Conservation (phyloP, 148 eudicot species). For the Fagopyrum esculentum region DNA sequence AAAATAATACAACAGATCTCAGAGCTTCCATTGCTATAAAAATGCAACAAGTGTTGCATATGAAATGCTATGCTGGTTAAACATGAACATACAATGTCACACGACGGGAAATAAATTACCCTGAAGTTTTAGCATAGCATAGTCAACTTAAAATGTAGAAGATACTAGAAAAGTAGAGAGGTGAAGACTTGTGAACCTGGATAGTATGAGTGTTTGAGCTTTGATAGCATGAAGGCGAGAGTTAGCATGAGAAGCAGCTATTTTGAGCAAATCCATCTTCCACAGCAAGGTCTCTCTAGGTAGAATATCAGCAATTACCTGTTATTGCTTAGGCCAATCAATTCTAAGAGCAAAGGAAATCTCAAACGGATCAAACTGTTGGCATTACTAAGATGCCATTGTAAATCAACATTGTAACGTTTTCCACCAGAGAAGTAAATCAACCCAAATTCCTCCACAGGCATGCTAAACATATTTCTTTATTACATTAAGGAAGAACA, state of each 20-base stretch:
- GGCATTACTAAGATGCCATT: not conserved
- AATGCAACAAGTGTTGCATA: constrained; percentile 6
- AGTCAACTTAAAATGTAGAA: not conserved
- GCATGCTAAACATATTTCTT: not conserved
- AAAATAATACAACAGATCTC: not conserved
- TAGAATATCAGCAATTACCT: constrained; percentile 49
- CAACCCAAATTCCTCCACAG: not conserved
- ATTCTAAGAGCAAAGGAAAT: not conserved
- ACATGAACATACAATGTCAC: not conserved
- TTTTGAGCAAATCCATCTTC: constrained; percentile 66
- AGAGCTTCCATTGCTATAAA: not conserved
- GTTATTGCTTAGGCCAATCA: constrained; percentile 18
- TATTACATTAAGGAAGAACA: not conserved
- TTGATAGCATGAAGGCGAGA: constrained; percentile 67
- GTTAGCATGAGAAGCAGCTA: constrained; percentile 55
- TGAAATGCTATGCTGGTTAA: not conserved
- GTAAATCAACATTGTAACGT: not conserved
- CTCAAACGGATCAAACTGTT: not conserved
- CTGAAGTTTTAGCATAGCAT: not conserved
- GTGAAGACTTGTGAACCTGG: constrained; percentile 33
- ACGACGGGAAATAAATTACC: not conserved
- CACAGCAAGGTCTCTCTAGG: constrained; percentile 47
- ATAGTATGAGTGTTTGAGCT: constrained; percentile 56
- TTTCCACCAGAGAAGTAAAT: not conserved
- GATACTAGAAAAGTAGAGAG: not conserved